Evolutionary conservation across 1,284 basidiomycete species (phyloP).

Genomic region (Mycena citricolor): DNA sequence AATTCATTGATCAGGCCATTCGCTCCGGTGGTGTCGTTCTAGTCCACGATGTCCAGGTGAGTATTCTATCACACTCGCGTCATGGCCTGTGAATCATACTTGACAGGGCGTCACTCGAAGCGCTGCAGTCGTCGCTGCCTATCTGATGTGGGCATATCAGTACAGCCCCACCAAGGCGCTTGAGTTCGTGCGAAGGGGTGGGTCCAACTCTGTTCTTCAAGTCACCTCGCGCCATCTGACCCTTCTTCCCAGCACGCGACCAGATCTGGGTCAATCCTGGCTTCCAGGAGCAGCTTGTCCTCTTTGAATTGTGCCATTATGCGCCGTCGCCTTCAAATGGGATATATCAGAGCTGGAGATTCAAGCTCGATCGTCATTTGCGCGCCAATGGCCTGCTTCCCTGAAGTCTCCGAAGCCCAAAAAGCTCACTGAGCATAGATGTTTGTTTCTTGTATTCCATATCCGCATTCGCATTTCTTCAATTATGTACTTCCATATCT

Average conservation of each 20-base stretch:
- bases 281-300: slow-evolving; percentile 74
- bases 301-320: slow-evolving; percentile 75
- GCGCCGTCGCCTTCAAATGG: slow-evolving; percentile 60
- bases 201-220: slow-evolving; percentile 19
- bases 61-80: background rate
- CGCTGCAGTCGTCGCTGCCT: slow-evolving; percentile 81
- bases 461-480: no score
- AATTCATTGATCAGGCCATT: slow-evolving; percentile 78
- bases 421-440: no score
- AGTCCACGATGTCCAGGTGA: slow-evolving; percentile 67
- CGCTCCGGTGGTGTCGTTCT: slow-evolving; percentile 69
- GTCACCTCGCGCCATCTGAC: slow-evolving; percentile 17
- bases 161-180: slow-evolving; percentile 61
- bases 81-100: background rate
- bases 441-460: no score
- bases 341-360: slow-evolving; percentile 67
- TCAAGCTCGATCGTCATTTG: slow-evolving; percentile 42
- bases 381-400: slow-evolving; percentile 35
- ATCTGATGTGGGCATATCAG: slow-evolving; percentile 73
- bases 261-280: slow-evolving; percentile 78
- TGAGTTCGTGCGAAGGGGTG: slow-evolving; percentile 61
- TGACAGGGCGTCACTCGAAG: slow-evolving; percentile 76
- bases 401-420: no score
- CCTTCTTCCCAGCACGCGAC: slow-evolving; percentile 53
- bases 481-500: no score